phyloP scores from a whole-genome alignment of 805 yeast genomes.

The Yamadazyma laniorum region DNA sequence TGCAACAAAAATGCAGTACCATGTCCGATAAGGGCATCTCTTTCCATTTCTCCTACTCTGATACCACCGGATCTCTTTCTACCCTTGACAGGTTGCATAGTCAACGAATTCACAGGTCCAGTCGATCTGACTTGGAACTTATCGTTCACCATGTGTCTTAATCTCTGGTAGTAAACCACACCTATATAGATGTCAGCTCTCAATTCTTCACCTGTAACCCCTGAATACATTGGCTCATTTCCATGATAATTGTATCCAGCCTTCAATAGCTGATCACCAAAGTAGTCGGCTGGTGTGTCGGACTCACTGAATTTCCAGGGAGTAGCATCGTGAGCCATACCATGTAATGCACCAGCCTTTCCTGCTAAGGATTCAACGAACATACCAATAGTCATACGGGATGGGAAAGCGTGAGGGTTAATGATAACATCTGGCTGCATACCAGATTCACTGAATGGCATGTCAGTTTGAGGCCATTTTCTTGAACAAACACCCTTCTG shows the following conservation, averaged over 20 bases:
- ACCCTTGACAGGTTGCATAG: constrained; percentile 99
- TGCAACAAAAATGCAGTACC: constrained; percentile 94
- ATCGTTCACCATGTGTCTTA: constrained; percentile 99
- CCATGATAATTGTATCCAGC: constrained; percentile 98
- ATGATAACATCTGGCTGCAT: constrained; percentile 97
- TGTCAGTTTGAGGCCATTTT: constrained; percentile 94
- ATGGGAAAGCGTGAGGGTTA: constrained; percentile 99
- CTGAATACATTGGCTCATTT: constrained; percentile 98
- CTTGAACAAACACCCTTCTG: constrained; percentile 98
- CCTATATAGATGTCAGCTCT: constrained; percentile 96
- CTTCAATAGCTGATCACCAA: constrained; percentile 83
- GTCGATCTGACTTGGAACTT: constrained; percentile 99
- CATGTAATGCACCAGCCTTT: constrained; percentile 96
- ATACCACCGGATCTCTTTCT: constrained; percentile 99
- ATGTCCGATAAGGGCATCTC: constrained; percentile 98
- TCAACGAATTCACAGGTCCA: constrained; percentile 94
- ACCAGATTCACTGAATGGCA: constrained; percentile 96
- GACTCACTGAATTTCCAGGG: constrained; percentile 92
- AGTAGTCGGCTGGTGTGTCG: constrained; percentile 96
- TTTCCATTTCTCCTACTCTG: constrained; percentile 99
- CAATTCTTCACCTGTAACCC: constrained; percentile 96
- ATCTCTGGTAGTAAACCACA: constrained; percentile 94
- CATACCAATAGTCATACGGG: constrained; percentile 99
- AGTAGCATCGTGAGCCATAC: constrained; percentile 94
- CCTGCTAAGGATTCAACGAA: constrained; percentile 98